Evolutionary conservation across 2,329 filamentous ascomycete genomes (phyloP).

Genomic region (Sclerotinia spermophila): DNA sequence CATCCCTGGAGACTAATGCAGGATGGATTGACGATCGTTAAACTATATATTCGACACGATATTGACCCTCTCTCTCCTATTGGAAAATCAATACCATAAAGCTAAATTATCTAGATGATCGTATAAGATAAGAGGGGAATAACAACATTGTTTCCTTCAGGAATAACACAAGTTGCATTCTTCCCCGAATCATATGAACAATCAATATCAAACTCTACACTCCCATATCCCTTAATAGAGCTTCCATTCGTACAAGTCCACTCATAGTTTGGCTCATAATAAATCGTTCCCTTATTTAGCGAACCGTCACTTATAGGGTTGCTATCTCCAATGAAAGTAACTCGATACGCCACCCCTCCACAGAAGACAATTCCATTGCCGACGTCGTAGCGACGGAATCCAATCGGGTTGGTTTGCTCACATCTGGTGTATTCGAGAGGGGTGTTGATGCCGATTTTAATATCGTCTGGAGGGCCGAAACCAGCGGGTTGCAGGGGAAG

Average conservation of each 20-base stretch:
- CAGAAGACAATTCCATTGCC: background rate
- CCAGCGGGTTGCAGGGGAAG: background rate
- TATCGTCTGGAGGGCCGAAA: background rate
- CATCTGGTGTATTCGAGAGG: background rate
- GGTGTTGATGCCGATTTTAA: background rate
- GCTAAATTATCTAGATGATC: background rate
- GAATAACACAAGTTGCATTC: background rate
- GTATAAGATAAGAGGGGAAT: conserved; percentile 1
- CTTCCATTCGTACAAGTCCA: conserved; percentile 12
- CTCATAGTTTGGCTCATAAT: background rate
- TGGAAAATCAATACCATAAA: background rate
- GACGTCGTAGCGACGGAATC: background rate
- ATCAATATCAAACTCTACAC: background rate
- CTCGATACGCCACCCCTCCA: background rate
- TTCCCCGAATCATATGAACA: background rate
- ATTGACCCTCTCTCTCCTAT: background rate
- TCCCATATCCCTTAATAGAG: background rate
- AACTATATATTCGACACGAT: background rate
- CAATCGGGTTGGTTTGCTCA: background rate
- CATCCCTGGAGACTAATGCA: background rate
- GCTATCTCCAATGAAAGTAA: background rate
- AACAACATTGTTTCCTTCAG: background rate
- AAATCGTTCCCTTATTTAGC: background rate
- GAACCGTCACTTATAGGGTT: background rate
- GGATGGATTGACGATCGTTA: background rate